Evolutionary conservation across 441 rosid genomes (phyloP).

Genomic region (Eruca vesicaria): DNA sequence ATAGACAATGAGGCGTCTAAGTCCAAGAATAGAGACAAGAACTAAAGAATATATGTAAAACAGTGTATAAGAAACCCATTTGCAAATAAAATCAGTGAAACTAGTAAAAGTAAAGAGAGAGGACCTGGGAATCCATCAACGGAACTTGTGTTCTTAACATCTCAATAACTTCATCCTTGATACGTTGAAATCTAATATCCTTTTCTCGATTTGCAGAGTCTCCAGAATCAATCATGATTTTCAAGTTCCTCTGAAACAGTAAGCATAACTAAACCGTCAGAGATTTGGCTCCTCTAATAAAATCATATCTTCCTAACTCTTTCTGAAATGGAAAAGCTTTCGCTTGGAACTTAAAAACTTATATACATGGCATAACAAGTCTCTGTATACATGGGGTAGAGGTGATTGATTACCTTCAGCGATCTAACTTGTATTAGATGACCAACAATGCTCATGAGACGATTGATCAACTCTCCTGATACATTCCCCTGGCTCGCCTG

Average conservation of each 20-base stretch:
- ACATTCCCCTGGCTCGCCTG: slow-evolving; percentile 83
- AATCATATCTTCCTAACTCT: not conserved
- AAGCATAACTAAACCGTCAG: slow-evolving; percentile 12
- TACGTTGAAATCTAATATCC: slow-evolving; percentile 75
- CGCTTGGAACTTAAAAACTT: not conserved
- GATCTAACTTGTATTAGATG: slow-evolving; percentile 93
- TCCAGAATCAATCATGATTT: slow-evolving; percentile 69
- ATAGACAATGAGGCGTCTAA: not conserved
- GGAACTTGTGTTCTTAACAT: slow-evolving; percentile 59
- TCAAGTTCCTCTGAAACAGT: slow-evolving; percentile 76
- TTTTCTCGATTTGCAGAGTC: slow-evolving; percentile 82
- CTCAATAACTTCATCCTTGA: slow-evolving; percentile 86
- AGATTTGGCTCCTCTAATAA: not conserved
- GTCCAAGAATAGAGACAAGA: slow-evolving; percentile 11
- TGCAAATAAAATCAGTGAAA: not conserved
- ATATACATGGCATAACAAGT: not conserved
- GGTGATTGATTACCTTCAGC: slow-evolving; percentile 66
- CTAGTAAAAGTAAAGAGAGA: slow-evolving; percentile 1
- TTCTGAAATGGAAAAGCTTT: not conserved
- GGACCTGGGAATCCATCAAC: slow-evolving; percentile 65
- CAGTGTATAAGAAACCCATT: not conserved
- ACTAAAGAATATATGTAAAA: not conserved
- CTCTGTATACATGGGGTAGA: not conserved
- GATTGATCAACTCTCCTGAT: slow-evolving; percentile 77
- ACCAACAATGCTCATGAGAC: slow-evolving; percentile 91